Conservation (phyloP, 2,329 filamentous ascomycete genomes). For the Cladosporium sp. region DNA sequence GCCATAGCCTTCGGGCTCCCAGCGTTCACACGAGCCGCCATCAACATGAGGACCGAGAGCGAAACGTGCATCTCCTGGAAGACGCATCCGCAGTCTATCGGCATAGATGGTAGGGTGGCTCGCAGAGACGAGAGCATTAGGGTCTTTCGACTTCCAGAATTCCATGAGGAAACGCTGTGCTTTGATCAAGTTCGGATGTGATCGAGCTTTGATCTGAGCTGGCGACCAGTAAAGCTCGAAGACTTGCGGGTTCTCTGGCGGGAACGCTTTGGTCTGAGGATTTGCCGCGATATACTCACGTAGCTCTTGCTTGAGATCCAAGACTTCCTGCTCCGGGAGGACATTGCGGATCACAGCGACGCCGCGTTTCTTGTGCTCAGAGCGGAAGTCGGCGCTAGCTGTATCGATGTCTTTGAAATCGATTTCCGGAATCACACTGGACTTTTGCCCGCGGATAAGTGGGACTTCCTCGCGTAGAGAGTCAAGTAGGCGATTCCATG, state of each 20-base stretch:
- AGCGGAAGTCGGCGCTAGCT: slow-evolving; percentile 52
- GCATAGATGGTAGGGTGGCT: slow-evolving; percentile 46
- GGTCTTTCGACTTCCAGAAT: slow-evolving; percentile 45
- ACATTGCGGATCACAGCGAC: slow-evolving; percentile 47
- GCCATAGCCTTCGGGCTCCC: slow-evolving; percentile 59
- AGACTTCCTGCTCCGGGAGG: slow-evolving; percentile 39
- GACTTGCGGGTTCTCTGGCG: slow-evolving; percentile 46
- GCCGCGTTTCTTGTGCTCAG: slow-evolving; percentile 55
- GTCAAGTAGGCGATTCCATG: slow-evolving; percentile 44
- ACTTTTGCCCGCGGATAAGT: slow-evolving; percentile 39
- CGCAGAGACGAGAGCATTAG: slow-evolving; percentile 40
- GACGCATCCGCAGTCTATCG: slow-evolving; percentile 50
- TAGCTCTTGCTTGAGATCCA: slow-evolving; percentile 43
- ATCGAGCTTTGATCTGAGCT: slow-evolving; percentile 44
- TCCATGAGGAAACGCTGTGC: slow-evolving; percentile 46
- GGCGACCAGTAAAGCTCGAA: slow-evolving; percentile 50
- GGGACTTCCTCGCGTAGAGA: slow-evolving; percentile 42
- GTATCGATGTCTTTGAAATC: slow-evolving; percentile 43
- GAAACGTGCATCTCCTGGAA: slow-evolving; percentile 50
- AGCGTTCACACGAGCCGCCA: slow-evolving; percentile 48
- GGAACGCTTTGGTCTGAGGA: slow-evolving; percentile 45
- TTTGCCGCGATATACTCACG: slow-evolving; percentile 44
- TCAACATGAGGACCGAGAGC: slow-evolving; percentile 56
- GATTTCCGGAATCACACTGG: slow-evolving; percentile 44
- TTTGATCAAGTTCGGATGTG: slow-evolving; percentile 44